Percentiles rank a stretch among this genome's conserved stretches.
phyloP scores from a whole-genome alignment of 106 monocot genomes.

The Allium cepa region DNA sequence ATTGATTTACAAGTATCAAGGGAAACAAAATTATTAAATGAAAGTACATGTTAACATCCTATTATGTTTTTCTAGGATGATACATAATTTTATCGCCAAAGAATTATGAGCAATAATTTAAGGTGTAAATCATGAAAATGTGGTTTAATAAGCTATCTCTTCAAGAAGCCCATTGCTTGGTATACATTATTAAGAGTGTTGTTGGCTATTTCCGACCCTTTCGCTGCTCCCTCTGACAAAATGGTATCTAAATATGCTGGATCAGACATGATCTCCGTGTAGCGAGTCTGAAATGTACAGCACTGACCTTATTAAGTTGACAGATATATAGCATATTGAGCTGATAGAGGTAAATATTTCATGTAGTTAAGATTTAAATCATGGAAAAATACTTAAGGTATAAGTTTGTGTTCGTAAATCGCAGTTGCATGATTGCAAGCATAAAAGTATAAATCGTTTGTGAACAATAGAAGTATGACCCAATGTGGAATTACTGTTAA shows the following conservation, averaged over 20 bases:
- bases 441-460: no score
- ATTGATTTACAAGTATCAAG: no score
- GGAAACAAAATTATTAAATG: no score
- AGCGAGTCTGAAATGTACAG: slow-evolving; percentile 33
- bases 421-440: neutral
- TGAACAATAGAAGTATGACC: no score
- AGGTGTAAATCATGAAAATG: neutral
- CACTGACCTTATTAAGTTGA: no score
- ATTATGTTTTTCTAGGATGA: no score
- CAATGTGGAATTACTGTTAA: no score
- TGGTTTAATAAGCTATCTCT: slow-evolving; percentile 18
- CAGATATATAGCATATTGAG: neutral
- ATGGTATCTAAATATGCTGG: slow-evolving; percentile 61
- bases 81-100: no score
- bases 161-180: slow-evolving; percentile 93
- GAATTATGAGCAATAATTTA: no score
- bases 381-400: neutral
- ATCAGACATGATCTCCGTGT: slow-evolving; percentile 69
- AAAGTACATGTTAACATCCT: no score
- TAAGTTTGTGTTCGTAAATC: neutral
- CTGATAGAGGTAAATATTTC: neutral
- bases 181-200: slow-evolving; percentile 70
- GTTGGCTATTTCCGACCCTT: slow-evolving; percentile 69
- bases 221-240: slow-evolving; percentile 64
- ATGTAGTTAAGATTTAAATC: neutral